Evolutionary conservation across 1,284 basidiomycete species (phyloP).

Genomic region (Sparassis latifolia): DNA sequence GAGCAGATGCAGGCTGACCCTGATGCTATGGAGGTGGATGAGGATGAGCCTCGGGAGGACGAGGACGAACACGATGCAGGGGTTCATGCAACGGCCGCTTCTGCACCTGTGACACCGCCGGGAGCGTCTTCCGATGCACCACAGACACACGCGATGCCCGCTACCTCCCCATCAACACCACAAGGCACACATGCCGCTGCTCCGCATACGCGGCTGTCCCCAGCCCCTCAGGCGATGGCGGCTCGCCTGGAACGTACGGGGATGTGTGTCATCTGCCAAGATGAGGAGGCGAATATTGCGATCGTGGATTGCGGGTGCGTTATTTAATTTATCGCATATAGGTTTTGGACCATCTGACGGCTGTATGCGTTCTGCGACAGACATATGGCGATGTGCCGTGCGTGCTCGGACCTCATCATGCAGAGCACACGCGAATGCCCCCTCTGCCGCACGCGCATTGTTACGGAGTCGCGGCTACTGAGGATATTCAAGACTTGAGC

Average conservation of each 20-base stretch:
- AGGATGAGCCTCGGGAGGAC: not conserved
- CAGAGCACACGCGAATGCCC: conserved; percentile 77
- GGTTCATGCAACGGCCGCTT: not conserved
- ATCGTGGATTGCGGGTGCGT: conserved; percentile 89
- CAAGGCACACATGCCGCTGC: conserved; percentile 5
- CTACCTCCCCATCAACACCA: conserved; percentile 23
- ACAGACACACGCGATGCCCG: conserved; percentile 7
- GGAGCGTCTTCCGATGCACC: conserved; percentile 1
- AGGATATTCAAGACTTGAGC: conserved; percentile 69
- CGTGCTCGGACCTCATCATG: conserved; percentile 83
- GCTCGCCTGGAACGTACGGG: conserved; percentile 58
- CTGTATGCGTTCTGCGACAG: conserved; percentile 28
- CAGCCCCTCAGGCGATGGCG: conserved; percentile 28
- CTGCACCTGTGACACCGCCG: not conserved
- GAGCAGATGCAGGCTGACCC: not conserved
- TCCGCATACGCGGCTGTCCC: conserved; percentile 11
- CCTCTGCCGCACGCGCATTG: conserved; percentile 78
- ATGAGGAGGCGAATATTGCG: conserved; percentile 86
- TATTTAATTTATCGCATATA: not conserved
- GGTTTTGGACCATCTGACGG: not conserved
- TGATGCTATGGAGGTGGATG: not conserved
- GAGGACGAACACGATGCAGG: not conserved
- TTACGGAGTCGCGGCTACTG: conserved; percentile 73
- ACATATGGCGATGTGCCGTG: conserved; percentile 76
- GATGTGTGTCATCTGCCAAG: conserved; percentile 84